Conservation (phyloP, 2,329 filamentous ascomycete genomes). For the Neonectria sp. region DNA sequence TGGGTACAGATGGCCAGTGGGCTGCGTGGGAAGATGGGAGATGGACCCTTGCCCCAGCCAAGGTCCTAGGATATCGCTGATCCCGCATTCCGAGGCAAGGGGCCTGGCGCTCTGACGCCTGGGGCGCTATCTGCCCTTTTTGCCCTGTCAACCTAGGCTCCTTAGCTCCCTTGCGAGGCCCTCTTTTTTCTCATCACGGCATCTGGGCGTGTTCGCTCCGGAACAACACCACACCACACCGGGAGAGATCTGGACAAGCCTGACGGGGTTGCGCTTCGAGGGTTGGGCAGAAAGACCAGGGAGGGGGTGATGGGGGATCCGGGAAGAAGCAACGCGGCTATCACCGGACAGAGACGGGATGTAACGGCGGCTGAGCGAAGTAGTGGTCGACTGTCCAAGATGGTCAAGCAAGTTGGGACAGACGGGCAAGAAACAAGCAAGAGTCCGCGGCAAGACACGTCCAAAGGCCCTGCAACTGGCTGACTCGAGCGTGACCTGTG, state of each 20-base stretch:
- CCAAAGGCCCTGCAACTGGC: background rate
- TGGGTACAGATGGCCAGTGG: constrained; percentile 23
- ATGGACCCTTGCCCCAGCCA: constrained; percentile 16
- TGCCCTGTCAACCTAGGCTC: background rate
- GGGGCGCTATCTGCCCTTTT: constrained; percentile 14
- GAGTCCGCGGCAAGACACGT: no score
- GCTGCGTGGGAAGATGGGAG: constrained; percentile 14
- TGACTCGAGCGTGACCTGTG: constrained; percentile 18
- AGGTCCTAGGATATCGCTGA: constrained; percentile 31
- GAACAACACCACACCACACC: background rate
- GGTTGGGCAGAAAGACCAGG: background rate
- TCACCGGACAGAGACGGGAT: constrained; percentile 13
- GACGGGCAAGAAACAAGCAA: no score
- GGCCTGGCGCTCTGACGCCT: constrained; percentile 14
- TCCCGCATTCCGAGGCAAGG: constrained; percentile 35
- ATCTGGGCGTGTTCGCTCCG: constrained; percentile 16
- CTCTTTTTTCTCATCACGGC: constrained; percentile 4
- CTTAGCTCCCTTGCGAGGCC: no score
- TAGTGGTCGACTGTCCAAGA: background rate
- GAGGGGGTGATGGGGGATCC: background rate
- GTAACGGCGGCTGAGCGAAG: background rate
- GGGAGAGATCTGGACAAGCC: background rate
- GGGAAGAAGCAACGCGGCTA: constrained; percentile 10
- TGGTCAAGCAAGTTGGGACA: background rate
- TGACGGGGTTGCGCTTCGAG: background rate